Conservation (phyloP, 2,329 filamentous ascomycete genomes). For the Blumeriella jaapii region DNA sequence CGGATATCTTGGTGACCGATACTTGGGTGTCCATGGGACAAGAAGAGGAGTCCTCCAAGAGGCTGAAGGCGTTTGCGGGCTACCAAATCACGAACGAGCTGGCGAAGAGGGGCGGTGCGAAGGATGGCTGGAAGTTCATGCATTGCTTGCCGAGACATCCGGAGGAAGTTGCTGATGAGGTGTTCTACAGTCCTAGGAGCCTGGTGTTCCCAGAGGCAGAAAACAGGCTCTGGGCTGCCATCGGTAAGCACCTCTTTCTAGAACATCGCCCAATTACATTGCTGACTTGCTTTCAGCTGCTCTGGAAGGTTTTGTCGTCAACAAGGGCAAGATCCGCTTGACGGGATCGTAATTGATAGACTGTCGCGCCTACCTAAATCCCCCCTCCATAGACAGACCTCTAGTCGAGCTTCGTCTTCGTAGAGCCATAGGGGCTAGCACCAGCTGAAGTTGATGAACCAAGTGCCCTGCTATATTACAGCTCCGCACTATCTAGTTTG, state of each 20-base stretch:
- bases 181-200: conserved; percentile 79
- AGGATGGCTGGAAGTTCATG: conserved; percentile 93
- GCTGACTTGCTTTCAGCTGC: conserved; percentile 40
- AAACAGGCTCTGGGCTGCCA: conserved; percentile 85
- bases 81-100: conserved; percentile 88
- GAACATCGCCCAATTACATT: background rate
- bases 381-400: too few species aligned
- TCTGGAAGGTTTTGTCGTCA: conserved; percentile 85
- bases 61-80: conserved; percentile 70
- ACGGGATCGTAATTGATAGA: conserved; percentile 12
- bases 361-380: background rate
- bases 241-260: conserved; percentile 41
- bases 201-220: conserved; percentile 91
- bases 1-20: conserved; percentile 87
- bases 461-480: too few species aligned
- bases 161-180: conserved; percentile 88
- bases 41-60: conserved; percentile 69
- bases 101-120: conserved; percentile 74
- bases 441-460: too few species aligned
- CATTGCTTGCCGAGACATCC: conserved; percentile 87
- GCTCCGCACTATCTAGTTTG: too few species aligned
- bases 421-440: too few species aligned
- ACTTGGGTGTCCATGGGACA: conserved; percentile 99
- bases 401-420: too few species aligned
- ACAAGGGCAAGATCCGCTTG: conserved; percentile 77